A percentile compares a stretch with the other conserved stretches of the same genome.
Evolutionary conservation across 352 stramenopile genomes (phyloP).

Genomic region (Phytophthora cryptogea): DNA sequence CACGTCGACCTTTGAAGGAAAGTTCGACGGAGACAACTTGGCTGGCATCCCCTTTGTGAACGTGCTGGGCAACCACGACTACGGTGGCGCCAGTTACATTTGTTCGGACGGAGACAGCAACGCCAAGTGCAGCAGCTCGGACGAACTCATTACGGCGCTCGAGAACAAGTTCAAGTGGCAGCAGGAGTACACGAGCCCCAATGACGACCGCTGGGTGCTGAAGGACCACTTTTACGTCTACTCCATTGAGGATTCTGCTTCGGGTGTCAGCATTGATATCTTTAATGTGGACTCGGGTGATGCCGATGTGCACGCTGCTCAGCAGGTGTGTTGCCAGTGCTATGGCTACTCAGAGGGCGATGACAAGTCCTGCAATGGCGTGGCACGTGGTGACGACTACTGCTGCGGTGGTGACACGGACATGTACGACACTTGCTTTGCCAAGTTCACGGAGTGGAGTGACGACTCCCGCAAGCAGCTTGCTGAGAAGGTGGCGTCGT

Average conservation of each 20-base stretch:
- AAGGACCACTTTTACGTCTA: conserved; percentile 69
- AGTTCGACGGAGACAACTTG: conserved; percentile 54
- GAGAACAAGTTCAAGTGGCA: conserved; percentile 63
- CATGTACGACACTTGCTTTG: conserved; percentile 62
- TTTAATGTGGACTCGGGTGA: conserved; percentile 73
- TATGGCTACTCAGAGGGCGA: conserved; percentile 58
- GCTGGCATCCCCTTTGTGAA: conserved; percentile 62
- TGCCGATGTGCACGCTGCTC: conserved; percentile 53
- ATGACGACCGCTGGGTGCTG: conserved; percentile 61
- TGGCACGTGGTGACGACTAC: conserved; percentile 50
- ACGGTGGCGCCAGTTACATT: conserved; percentile 64
- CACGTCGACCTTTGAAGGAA: conserved; percentile 60
- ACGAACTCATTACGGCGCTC: conserved; percentile 37
- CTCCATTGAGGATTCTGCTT: conserved; percentile 38
- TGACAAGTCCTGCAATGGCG: conserved; percentile 44
- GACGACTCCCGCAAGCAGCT: conserved; percentile 63
- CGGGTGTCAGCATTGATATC: conserved; percentile 63
- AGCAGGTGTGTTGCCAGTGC: conserved; percentile 68
- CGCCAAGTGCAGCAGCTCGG: conserved; percentile 32
- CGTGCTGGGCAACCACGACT: conserved; percentile 75
- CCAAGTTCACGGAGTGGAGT: conserved; percentile 62
- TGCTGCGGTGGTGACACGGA: conserved; percentile 59
- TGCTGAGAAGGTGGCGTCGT: conserved; percentile 43
- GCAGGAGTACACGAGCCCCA: conserved; percentile 52
- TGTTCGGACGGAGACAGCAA: conserved; percentile 43